Evolutionary conservation across 768 basidiomycete genomes (phyloP), one percentile per base, ranked within the genome.

Genomic region (Phlegmacium glaucopus): DNA sequence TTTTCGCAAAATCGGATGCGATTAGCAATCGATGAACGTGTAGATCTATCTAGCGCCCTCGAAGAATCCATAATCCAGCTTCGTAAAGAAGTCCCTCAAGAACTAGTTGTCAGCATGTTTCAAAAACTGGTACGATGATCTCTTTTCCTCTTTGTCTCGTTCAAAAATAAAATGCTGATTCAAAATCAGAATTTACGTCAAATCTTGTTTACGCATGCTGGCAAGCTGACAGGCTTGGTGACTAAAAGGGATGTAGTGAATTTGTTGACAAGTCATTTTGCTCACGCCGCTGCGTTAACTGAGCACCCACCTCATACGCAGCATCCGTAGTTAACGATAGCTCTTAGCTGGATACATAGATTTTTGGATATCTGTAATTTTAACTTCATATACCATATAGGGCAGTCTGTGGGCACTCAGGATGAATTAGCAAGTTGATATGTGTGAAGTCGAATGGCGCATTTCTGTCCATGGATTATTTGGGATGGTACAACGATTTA

Each of bases 31-130:
- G 49, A 61, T 9, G 63, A 62, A 36, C 56, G 65, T 30, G 56
- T 73, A 7, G 69, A 77, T 51, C 53, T 76, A 39, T 70, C 71
- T 4, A 54, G 54, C 16, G 60, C 71, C 25, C 59, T 77, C 10
- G 75, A 78, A 54, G 69, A 77, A 37, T 73, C 81, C 0, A 66
- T 83, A 1, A 68, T 87, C 41, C 80, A 85, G 49, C 69, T 88
- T 45, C 72, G 83, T 29, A 80, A 83, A 59, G 83, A 85, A 51
- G 80, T 84, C 10, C 83, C 86, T 2, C 75, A 82, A 58, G 85
- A 87, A 53, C 68, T 85, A 9, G 82, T 87, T 11, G 84, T 87
- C 22, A 78, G 71, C 55, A 83, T 84, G 77, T 87, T 87, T 69
- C 85, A 85, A 62, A 85, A 82, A 66, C 63, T 88, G 61, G 86